A percentile compares a stretch with the other conserved stretches of the same genome.
phyloP scores from a whole-genome alignment of 352 stramenopile genomes.

The Globisporangium uncinulatum region DNA sequence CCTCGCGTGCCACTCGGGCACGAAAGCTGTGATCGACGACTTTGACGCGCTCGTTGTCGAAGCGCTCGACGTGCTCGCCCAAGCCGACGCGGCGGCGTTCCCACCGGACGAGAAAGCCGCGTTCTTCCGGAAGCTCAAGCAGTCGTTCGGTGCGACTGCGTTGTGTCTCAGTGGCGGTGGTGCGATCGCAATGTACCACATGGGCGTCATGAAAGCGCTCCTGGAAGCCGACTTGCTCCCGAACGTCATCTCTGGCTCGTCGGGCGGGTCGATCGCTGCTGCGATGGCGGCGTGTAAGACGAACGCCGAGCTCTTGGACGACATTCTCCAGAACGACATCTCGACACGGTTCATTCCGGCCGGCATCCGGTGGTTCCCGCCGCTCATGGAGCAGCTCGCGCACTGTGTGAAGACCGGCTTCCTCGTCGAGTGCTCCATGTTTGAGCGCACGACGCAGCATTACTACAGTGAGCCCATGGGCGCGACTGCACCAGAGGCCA shows the following conservation, averaged over 20 bases:
- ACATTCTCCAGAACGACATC: constrained; percentile 47
- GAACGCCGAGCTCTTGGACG: constrained; percentile 67
- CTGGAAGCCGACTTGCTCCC: constrained; percentile 84
- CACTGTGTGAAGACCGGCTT: constrained; percentile 88
- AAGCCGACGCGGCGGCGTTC: constrained; percentile 24
- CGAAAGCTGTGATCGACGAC: constrained; percentile 51
- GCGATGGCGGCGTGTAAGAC: constrained; percentile 83
- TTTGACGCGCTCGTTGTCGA: constrained; percentile 42
- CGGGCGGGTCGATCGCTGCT: constrained; percentile 87
- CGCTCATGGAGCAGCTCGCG: constrained; percentile 75
- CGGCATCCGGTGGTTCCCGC: constrained; percentile 75
- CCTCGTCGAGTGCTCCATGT: constrained; percentile 79
- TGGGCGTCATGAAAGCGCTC: constrained; percentile 88
- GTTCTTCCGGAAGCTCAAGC: constrained; percentile 57
- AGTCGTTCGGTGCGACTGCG: constrained; percentile 87
- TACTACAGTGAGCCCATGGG: constrained; percentile 84
- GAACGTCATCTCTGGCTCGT: constrained; percentile 92
- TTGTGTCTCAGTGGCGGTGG: constrained; percentile 91
- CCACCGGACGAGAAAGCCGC: constrained; percentile 31
- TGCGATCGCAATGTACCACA: constrained; percentile 93
- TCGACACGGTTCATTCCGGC: constrained; percentile 46
- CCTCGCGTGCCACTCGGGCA: constrained; percentile 48
- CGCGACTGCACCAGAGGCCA: constrained; percentile 19
- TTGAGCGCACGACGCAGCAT: constrained; percentile 86
- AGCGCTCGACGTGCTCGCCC: constrained; percentile 36